Conservation (phyloP, 2,329 filamentous ascomycete species). For the Pseudogymnoascus sp. region DNA sequence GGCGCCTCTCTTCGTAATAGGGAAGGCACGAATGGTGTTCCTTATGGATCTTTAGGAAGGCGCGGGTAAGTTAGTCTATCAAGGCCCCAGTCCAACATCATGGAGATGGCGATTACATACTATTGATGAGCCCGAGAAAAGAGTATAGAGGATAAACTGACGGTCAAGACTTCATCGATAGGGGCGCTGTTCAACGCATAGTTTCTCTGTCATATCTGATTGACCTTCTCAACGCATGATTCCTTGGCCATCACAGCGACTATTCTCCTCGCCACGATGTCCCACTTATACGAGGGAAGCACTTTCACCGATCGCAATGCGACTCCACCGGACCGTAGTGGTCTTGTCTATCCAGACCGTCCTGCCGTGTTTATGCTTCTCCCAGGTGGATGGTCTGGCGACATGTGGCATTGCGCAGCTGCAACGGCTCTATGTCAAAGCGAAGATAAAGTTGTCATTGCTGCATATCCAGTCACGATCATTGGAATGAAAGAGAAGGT, state of each 20-base stretch:
- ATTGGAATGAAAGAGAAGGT: slow-evolving; percentile 3
- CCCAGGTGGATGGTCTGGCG: background rate
- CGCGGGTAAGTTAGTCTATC: background rate
- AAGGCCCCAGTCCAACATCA: background rate
- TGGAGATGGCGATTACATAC: background rate
- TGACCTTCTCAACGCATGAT: background rate
- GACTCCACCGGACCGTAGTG: background rate
- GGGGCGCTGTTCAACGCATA: background rate
- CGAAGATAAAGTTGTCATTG: background rate
- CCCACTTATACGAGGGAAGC: too few relatives aligned
- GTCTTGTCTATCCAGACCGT: background rate
- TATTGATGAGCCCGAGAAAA: background rate
- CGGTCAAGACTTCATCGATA: background rate
- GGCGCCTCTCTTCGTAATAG: background rate
- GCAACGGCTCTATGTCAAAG: background rate
- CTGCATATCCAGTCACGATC: background rate
- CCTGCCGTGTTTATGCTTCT: background rate
- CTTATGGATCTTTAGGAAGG: too few relatives aligned
- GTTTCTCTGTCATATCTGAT: background rate
- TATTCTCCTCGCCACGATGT: background rate
- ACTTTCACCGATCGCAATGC: background rate
- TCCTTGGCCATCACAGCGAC: background rate
- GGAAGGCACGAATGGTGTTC: background rate
- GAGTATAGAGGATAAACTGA: background rate
- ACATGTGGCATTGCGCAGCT: slow-evolving; percentile 1